Base-by-base conservation (phyloP, 2,329 filamentous ascomycete species). In the Akanthomyces dipterigenus region DNA sequence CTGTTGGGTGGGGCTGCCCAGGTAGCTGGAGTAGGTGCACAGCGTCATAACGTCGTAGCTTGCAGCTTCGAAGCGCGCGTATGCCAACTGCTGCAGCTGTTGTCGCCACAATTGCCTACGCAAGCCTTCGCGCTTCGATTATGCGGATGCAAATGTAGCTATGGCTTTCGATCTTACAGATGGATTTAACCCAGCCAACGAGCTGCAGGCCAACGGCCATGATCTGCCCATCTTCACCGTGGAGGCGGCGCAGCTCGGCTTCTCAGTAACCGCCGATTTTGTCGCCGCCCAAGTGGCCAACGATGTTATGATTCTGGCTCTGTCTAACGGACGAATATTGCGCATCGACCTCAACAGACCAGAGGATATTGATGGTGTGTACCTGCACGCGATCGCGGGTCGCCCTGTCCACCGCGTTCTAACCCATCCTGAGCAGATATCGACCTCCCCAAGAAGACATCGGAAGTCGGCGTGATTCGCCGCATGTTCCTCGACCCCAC, bases 401-500 rank as follows among this genome's bases (percentile, higher is more conserved):
- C 26, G 5, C 40, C 3, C n/a, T 14, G 40, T 22, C 56, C 49
- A 48, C 50, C 9, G 38, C 24, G 18, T 62, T 57, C 61, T 64
- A 60, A 64, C 58, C n/a, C 12, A 22, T 22, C 8, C 43, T 45
- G 11, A 58, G 11, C 68, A 96, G 93, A 99, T 76, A 96, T 99
- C 73, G 95, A 99, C 74, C 85, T 99, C 8, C 95, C 95, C 42
- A 96, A 96, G 78, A 95, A 93, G 70, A 86, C 91, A 18, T 88
- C 91, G 42, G 93, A 99, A 73, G 85, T 95, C 63, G 95, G 95
- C 67, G 84, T 96, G 57, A 98, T 99, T 70, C 88, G 90, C 67
- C 91, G 90, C 78, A 91, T 99, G 84, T 99, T 99, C 77, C 89
- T 99, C 70, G 95, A 99, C 71, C 93, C 95, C 31, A 96, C 93